phyloP scores from a whole-genome alignment of 139 green algal species.

The Volvox reticuliferus region DNA sequence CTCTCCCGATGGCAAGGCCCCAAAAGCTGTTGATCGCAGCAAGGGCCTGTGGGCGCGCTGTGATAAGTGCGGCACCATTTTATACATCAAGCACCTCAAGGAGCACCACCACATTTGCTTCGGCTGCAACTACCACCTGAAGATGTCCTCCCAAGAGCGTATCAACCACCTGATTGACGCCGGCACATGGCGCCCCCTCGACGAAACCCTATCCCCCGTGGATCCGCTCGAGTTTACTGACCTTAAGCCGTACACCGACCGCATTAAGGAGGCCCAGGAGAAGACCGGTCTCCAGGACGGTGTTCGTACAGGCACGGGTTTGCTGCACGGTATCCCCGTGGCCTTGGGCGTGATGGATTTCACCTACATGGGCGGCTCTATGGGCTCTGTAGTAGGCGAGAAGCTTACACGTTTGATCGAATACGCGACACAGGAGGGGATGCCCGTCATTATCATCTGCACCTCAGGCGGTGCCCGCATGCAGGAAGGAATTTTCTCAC shows the following conservation, averaged over 20 bases:
- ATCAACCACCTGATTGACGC: constrained; percentile 83
- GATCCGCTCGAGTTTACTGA: constrained; percentile 86
- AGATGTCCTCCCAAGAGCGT: constrained; percentile 77
- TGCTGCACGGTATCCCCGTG: constrained; percentile 83
- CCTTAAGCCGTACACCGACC: constrained; percentile 82
- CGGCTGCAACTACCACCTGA: constrained; percentile 83
- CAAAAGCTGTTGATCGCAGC: constrained; percentile 67
- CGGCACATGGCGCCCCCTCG: constrained; percentile 78
- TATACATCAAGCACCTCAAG: constrained; percentile 90
- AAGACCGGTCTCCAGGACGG: constrained; percentile 70
- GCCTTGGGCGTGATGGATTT: constrained; percentile 84
- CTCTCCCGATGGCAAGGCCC: constrained; percentile 20
- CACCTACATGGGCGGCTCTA: constrained; percentile 83
- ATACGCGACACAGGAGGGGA: constrained; percentile 77
- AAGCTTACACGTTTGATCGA: constrained; percentile 85
- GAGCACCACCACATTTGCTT: constrained; percentile 87
- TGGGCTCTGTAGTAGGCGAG: constrained; percentile 83
- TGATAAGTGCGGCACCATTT: constrained; percentile 85
- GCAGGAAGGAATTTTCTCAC: constrained; percentile 81
- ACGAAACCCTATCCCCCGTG: constrained; percentile 79
- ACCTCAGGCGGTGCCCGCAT: constrained; percentile 77
- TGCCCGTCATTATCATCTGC: constrained; percentile 72
- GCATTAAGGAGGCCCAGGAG: constrained; percentile 79
- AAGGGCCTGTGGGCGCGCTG: constrained; percentile 86
- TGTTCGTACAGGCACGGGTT: constrained; percentile 68